Evolutionary conservation across 345 rosid genomes (phyloP).

Genomic region (Bruguiera parviflora): DNA sequence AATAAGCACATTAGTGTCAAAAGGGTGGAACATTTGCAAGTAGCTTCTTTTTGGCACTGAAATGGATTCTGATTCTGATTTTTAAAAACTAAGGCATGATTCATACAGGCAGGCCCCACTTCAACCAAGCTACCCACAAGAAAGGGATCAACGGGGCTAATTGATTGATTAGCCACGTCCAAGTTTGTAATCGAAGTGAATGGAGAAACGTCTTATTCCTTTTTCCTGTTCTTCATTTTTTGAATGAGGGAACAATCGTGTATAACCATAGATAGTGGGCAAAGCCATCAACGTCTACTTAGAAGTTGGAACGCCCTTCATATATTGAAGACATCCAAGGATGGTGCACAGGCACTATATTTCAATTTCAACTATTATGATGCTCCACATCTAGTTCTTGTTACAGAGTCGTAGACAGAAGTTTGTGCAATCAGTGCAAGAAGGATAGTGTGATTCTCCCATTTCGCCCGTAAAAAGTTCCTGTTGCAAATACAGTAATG

Average conservation of each 20-base stretch:
- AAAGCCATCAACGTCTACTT: slow-evolving; percentile 36
- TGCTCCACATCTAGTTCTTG: slow-evolving; percentile 2
- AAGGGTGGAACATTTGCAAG: slow-evolving; percentile 27
- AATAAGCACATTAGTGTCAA: slow-evolving; percentile 17
- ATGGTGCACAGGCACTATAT: slow-evolving; percentile 5
- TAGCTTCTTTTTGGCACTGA: slow-evolving; percentile 35
- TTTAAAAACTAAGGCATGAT: slow-evolving; percentile 35
- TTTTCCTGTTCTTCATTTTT: slow-evolving; percentile 9
- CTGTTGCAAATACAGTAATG: background rate
- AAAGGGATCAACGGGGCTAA: slow-evolving; percentile 13
- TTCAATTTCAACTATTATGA: background rate
- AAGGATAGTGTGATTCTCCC: background rate
- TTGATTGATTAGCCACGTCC: slow-evolving; percentile 34
- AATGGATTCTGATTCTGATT: slow-evolving; percentile 40
- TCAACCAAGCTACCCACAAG: slow-evolving; percentile 18
- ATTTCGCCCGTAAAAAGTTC: no score
- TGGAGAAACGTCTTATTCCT: slow-evolving; percentile 20
- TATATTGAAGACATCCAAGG: slow-evolving; percentile 18
- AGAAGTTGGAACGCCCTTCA: slow-evolving; percentile 25
- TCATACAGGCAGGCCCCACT: slow-evolving; percentile 24
- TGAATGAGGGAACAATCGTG: slow-evolving; percentile 12
- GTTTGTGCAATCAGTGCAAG: no score
- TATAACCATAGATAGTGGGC: slow-evolving; percentile 39
- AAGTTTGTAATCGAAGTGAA: slow-evolving; percentile 30
- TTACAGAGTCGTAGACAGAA: background rate